Evolutionary conservation across 2,329 filamentous ascomycete species (phyloP), one percentile per base, ranked within the genome.

Genomic region (Microcyclosporella mali): DNA sequence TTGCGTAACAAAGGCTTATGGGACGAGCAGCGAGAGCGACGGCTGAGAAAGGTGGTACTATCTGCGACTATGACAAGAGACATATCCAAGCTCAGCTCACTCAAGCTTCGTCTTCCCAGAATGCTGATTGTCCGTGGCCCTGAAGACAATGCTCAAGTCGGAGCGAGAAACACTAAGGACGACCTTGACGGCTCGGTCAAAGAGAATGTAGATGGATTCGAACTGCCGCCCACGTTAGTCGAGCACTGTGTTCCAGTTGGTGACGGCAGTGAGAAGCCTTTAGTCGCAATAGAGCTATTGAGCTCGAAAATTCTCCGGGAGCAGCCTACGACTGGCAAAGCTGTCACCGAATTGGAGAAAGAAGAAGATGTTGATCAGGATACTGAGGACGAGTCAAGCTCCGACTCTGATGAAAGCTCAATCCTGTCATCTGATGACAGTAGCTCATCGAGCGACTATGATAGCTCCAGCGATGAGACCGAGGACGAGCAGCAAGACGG

Each of bases 61-160:
- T 95, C 88, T 62, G 92, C 90, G 4, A 95, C 90, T 0, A 88
- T 97, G 79, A 94, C 89, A 1, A 77, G 81, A 44, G 88, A 97
- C 58, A 70, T 95, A 36, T 85, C 84, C 28, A 82, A 92, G 47
- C 70, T 97, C 15, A 83, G 78, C 42, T 82, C 80, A 1, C 66
- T 97, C 29, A 83, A 77, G 46, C 71, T 97, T 21, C 72, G 74
- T 19, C 74, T 85, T 40, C 90, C 92, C 3, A 84, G 77, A 46
- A 69, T 95, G 35, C 75, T 95, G 0, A 76, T 88, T 1, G 74
- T 95, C 11, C 84, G 89, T 48, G 63, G 66, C 8, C 49, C 46
- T 19, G 46, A 52, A 15, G 66, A 68, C 8, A 63, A 55, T 18
- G 61, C 62, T 17, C 62, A 63, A 15, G 60, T 62, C 28, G 39